Percentiles rank a stretch among this genome's conserved stretches.
Conservation (phyloP, 495 filamentous ascomycete species). For the Penicillium desertorum region DNA sequence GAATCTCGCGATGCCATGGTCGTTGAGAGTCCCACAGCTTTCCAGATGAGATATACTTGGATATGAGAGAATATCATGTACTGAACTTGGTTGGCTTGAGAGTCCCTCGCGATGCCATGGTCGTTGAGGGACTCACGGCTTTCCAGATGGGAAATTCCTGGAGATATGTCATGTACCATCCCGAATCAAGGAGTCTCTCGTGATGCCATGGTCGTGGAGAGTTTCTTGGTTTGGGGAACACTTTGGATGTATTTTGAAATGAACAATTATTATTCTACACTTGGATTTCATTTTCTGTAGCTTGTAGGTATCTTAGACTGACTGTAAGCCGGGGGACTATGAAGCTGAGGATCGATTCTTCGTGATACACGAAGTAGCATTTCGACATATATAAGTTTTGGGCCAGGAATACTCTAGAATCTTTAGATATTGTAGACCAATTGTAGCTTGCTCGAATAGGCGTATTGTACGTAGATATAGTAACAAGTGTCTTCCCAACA, state of each 20-base stretch:
- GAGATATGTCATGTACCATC: neutral
- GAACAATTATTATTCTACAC: neutral
- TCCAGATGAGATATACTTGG: neutral
- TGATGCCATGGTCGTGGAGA: conserved; percentile 11
- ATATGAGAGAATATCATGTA: neutral
- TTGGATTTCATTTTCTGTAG: neutral
- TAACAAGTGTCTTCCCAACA: neutral
- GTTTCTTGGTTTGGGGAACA: neutral
- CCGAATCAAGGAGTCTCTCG: neutral
- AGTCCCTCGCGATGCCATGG: conserved; percentile 9
- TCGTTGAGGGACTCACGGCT: neutral
- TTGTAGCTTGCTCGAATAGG: neutral
- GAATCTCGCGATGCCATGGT: conserved; percentile 10
- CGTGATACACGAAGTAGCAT: too few species aligned
- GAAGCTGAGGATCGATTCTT: too few species aligned
- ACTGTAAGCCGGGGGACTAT: too few species aligned
- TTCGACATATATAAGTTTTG: too few species aligned
- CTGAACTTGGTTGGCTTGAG: neutral
- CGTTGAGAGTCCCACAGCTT: neutral
- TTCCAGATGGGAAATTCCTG: neutral
- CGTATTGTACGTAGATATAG: neutral
- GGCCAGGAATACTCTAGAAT: neutral
- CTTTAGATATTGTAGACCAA: neutral
- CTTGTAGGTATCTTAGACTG: neutral
- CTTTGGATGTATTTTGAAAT: neutral